phyloP scores from a whole-genome alignment of 176 grass and related monocot species.

The Otatea glauca region DNA sequence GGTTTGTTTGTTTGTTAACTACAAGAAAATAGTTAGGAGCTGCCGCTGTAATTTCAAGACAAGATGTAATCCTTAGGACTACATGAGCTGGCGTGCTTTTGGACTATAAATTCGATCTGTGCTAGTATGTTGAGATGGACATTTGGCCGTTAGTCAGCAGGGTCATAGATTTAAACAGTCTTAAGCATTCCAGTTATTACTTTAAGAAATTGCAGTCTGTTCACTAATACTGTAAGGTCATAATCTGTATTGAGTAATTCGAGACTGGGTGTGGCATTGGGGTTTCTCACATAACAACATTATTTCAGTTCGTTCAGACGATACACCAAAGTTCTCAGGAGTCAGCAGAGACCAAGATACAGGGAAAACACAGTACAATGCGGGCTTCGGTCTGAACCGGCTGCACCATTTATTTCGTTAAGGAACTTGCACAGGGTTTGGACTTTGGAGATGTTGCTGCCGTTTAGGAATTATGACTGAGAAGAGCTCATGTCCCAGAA shows the following conservation, averaged over 20 bases:
- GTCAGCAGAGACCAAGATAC: not conserved
- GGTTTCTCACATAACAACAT: not conserved
- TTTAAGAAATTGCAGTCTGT: not conserved
- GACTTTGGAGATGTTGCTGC: not conserved
- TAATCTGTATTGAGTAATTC: not conserved
- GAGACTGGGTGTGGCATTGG: not conserved
- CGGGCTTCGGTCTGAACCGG: not conserved
- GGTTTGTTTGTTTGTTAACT: constrained; percentile 25
- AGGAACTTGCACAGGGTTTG: not conserved
- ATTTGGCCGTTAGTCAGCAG: not conserved
- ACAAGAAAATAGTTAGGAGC: constrained; percentile 23
- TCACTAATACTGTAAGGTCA: not conserved
- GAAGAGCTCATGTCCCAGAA: constrained; percentile 91
- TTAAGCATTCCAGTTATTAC: not conserved
- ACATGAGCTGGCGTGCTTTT: not conserved
- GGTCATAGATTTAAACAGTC: too few species aligned
- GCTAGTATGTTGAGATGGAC: not conserved
- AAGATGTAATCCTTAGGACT: not conserved
- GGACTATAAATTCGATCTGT: not conserved
- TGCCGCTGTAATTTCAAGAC: constrained; percentile 21
- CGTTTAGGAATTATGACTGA: constrained; percentile 11
- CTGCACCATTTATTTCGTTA: constrained; percentile 29
- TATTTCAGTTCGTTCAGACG: not conserved
- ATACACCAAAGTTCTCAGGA: not conserved
- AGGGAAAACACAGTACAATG: not conserved